Percentiles rank a stretch among this genome's conserved stretches.
Evolutionary conservation across 208 protist genomes (phyloP).

Genomic region (Herpetomonas tarakana): DNA sequence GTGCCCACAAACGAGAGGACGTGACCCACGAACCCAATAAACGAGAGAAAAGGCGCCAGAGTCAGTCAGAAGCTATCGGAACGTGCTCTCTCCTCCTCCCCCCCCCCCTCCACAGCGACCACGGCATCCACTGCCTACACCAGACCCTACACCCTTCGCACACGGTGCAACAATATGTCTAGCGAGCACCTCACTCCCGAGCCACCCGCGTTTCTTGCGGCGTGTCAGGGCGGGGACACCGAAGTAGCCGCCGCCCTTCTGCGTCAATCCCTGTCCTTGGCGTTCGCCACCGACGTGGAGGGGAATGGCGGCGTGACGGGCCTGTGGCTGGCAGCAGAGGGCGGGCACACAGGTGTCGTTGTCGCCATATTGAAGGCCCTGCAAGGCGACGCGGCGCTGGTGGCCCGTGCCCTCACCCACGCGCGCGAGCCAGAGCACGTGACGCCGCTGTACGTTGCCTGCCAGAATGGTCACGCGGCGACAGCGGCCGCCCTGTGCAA

Average conservation of each 20-base stretch:
- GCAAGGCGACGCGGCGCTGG: constrained; percentile 6
- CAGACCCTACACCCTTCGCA: too few relatives aligned
- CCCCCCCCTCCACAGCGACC: too few relatives aligned
- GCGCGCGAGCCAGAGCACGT: constrained; percentile 6
- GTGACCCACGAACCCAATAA: too few relatives aligned
- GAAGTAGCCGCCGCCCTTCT: constrained; percentile 2
- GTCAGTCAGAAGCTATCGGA: too few relatives aligned
- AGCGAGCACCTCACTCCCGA: too few relatives aligned
- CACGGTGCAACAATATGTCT: too few relatives aligned
- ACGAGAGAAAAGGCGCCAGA: too few relatives aligned
- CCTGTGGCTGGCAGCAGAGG: constrained; percentile 34
- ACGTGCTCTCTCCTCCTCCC: too few relatives aligned
- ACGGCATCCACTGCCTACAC: too few relatives aligned
- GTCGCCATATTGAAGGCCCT: constrained; percentile 14
- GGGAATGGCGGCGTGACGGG: constrained; percentile 15
- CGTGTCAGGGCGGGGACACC: constrained; percentile 10
- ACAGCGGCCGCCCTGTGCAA: not conserved
- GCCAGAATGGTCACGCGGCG: constrained; percentile 22
- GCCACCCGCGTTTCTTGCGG: constrained; percentile 2
- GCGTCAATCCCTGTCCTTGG: not conserved
- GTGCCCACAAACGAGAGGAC: too few relatives aligned
- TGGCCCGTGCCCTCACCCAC: not conserved
- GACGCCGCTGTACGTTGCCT: constrained; percentile 29
- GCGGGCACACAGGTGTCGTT: constrained; percentile 8
- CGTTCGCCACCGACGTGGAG: not conserved